Conservation (phyloP, 163 green algal species). For the Coccomyxa subellipsoidea region DNA sequence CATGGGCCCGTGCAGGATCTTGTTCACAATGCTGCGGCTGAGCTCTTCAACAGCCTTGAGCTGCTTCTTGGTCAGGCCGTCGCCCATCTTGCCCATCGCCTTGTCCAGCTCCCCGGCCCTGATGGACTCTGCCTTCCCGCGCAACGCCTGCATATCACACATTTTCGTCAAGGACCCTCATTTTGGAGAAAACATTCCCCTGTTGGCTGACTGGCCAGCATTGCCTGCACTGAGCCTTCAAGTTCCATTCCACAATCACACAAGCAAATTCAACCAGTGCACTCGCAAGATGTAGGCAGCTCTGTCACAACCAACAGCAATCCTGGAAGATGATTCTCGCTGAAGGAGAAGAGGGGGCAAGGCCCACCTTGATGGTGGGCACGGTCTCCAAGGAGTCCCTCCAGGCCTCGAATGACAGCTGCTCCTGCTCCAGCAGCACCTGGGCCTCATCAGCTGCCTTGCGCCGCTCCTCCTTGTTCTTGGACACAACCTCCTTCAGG, state of each 20-base stretch:
- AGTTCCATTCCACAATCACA: too few species aligned
- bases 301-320: too few species aligned
- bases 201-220: too few species aligned
- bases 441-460: constrained; percentile 90
- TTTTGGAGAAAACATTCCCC: too few species aligned
- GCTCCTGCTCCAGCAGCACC: constrained; percentile 89
- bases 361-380: constrained; percentile 92
- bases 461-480: constrained; percentile 87
- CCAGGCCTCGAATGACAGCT: constrained; percentile 95
- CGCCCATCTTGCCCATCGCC: constrained; percentile 82
- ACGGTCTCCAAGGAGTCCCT: constrained; percentile 96
- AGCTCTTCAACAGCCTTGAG: constrained; percentile 92
- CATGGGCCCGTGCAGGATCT: constrained; percentile 99
- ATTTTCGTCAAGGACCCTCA: too few species aligned
- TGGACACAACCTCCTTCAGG: constrained; percentile 94
- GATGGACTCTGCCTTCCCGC: constrained; percentile 91
- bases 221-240: too few species aligned
- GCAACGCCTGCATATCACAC: constrained; percentile 74
- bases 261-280: too few species aligned
- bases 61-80: constrained; percentile 96
- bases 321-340: too few species aligned
- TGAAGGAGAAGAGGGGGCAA: not conserved
- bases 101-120: constrained; percentile 90
- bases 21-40: constrained; percentile 96
- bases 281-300: too few species aligned